Base-by-base conservation (phyloP, 139 green algal species). In the Mychonastes homosphaera region DNA sequence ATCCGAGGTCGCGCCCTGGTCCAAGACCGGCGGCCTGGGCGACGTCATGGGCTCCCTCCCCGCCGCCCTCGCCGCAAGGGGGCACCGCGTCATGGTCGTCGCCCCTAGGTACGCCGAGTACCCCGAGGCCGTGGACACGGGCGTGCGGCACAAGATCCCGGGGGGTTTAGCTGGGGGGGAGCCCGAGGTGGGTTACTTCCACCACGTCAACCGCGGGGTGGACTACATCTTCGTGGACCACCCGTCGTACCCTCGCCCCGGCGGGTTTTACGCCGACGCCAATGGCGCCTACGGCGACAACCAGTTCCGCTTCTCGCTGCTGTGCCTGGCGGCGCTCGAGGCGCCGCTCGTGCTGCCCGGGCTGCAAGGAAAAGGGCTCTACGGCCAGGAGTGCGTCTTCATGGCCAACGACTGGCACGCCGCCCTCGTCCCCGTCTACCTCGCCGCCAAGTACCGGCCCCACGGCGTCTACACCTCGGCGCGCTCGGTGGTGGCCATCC, bases 141-240 rank as follows among this genome's bases (percentile, higher is more conserved):
- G 82, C 23, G 75, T 84, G 35, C 58, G 80, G 12, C 49, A n/a
- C n/a, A n/a, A n/a, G n/a, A n/a, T n/a, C n/a, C n/a, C n/a, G n/a
- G n/a, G n/a, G n/a, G n/a, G n/a, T n/a, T n/a, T n/a, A n/a, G n/a
- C n/a, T n/a, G n/a, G n/a, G n/a, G n/a, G n/a, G n/a, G n/a, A n/a
- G n/a, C n/a, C 45, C 10, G 60, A 73, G 59, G 68, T 84, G 4
- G 66, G 63, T 34, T 78, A 64, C 53, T 75, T 57, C 64, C 63
- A 72, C 34, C 56, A 69, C 30, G 15, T 35, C 12, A 34, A 64
- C 30, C 64, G 77, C 24, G 83, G 83, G 2, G 83, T 91, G 21
- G 83, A 91, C 68, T 91, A 63, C 44, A 75, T 94, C 44, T 94
- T 94, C 69, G 77, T 94, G 24, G 84, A 91, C 59, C 79, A 92